Conservation (phyloP, 805 yeast genomes). For the Isabelozyma rhagii region DNA sequence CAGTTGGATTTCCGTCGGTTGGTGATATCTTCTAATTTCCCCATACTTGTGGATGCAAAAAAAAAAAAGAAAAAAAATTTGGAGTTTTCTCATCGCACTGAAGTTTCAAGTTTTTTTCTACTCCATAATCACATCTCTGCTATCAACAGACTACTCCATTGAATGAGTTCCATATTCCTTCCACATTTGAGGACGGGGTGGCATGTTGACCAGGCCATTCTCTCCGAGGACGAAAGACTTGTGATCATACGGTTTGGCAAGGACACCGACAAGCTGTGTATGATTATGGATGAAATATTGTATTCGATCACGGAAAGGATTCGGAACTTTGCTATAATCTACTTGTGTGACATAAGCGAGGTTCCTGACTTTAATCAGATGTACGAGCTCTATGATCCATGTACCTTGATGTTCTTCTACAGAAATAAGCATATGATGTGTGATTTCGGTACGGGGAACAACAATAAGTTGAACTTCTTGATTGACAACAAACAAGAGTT, state of each 20-base stretch:
- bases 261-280: slow-evolving; percentile 71
- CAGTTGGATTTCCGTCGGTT: too few relatives aligned
- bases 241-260: slow-evolving; percentile 89
- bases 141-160: too few relatives aligned
- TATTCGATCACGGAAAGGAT: slow-evolving; percentile 79
- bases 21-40: too few relatives aligned
- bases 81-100: too few relatives aligned
- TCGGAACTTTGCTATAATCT: slow-evolving; percentile 82
- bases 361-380: slow-evolving; percentile 87
- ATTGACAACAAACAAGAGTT: slow-evolving; percentile 80
- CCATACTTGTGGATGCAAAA: too few relatives aligned
- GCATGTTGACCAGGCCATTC: slow-evolving; percentile 98
- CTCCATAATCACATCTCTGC: too few relatives aligned
- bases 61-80: too few relatives aligned
- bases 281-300: slow-evolving; percentile 86
- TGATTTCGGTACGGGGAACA: slow-evolving; percentile 97
- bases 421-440: slow-evolving; percentile 96
- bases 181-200: slow-evolving; percentile 84
- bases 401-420: slow-evolving; percentile 90
- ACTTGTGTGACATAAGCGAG: slow-evolving; percentile 81
- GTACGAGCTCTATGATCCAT: slow-evolving; percentile 88
- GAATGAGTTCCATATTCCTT: slow-evolving; percentile 77
- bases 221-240: slow-evolving; percentile 83
- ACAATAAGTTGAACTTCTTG: slow-evolving; percentile 83
- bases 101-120: too few relatives aligned